Evolutionary conservation across 306 rosid genomes (phyloP).

Genomic region (Carpinus fangiana): DNA sequence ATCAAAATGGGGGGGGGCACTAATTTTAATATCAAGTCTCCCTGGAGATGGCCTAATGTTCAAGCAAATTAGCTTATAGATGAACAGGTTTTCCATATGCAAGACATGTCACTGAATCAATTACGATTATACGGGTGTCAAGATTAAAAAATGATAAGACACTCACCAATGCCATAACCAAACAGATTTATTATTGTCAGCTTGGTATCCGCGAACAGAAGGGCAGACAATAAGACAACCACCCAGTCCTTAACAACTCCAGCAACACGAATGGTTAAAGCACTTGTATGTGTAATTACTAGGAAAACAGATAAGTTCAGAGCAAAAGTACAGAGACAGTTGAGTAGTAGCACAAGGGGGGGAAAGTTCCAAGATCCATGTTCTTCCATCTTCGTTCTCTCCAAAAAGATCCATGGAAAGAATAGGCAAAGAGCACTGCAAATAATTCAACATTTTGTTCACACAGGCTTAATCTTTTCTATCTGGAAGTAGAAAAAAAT

Average conservation of each 20-base stretch:
- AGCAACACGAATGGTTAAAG: slow-evolving; percentile 97
- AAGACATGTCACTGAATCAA: slow-evolving; percentile 13
- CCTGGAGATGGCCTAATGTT: not conserved
- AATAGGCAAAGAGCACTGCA: slow-evolving; percentile 94
- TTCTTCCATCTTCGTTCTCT: slow-evolving; percentile 84
- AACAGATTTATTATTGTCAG: slow-evolving; percentile 81
- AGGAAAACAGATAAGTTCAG: slow-evolving; percentile 97
- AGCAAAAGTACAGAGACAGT: slow-evolving; percentile 94
- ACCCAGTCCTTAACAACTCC: slow-evolving; percentile 99
- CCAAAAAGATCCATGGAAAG: slow-evolving; percentile 94
- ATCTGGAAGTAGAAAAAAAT: slow-evolving; percentile 18
- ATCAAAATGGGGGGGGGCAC: not conserved
- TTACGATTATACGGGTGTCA: slow-evolving; percentile 5
- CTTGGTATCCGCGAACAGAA: slow-evolving; percentile 92
- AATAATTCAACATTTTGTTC: slow-evolving; percentile 28
- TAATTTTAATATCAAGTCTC: not conserved
- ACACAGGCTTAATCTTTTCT: slow-evolving; percentile 2
- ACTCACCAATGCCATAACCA: slow-evolving; percentile 93
- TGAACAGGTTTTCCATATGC: not conserved
- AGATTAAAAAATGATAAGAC: slow-evolving; percentile 20
- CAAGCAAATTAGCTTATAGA: not conserved
- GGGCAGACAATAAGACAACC: slow-evolving; percentile 90
- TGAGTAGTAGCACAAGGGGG: slow-evolving; percentile 68
- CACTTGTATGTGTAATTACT: slow-evolving; percentile 95
- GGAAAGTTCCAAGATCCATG: slow-evolving; percentile 87